Conservation (phyloP, 164 flowering plant genomes). For the Euptelea pleiosperma region DNA sequence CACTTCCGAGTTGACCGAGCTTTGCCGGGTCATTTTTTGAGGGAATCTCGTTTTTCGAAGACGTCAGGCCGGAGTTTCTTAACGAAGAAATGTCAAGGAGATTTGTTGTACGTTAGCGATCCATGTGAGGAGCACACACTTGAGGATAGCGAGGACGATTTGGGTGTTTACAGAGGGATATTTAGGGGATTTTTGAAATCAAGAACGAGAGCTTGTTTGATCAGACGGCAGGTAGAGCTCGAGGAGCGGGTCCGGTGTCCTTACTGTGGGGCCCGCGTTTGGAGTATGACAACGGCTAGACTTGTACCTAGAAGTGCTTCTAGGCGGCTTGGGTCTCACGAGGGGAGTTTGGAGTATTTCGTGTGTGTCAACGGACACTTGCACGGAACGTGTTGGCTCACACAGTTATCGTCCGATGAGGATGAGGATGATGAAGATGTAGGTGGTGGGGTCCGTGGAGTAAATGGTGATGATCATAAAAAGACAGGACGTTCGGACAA, state of each 20-base stretch:
- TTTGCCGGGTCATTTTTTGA: constrained; percentile 53
- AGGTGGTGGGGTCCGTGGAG: background rate
- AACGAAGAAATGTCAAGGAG: constrained; percentile 46
- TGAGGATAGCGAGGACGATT: constrained; percentile 44
- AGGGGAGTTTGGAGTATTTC: constrained; percentile 67
- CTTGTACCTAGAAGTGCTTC: constrained; percentile 71
- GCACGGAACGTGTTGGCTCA: constrained; percentile 80
- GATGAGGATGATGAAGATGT: constrained; percentile 22
- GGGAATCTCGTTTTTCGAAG: constrained; percentile 68
- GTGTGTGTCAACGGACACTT: constrained; percentile 93
- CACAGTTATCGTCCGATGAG: constrained; percentile 58
- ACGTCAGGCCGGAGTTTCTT: constrained; percentile 87
- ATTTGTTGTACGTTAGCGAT: constrained; percentile 70
- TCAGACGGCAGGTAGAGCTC: constrained; percentile 43
- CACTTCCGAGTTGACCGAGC: constrained; percentile 40
- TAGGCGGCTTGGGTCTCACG: constrained; percentile 63
- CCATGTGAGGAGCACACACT: constrained; percentile 89
- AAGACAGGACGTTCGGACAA: background rate
- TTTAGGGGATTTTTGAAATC: constrained; percentile 61
- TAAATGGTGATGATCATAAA: background rate
- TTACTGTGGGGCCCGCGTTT: constrained; percentile 78
- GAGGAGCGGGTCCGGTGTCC: constrained; percentile 66
- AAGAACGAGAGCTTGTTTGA: constrained; percentile 53
- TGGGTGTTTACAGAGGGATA: constrained; percentile 79
- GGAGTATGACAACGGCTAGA: constrained; percentile 85